phyloP scores from a whole-genome alignment of 345 rosid genomes.

The Hypericum perforatum region DNA sequence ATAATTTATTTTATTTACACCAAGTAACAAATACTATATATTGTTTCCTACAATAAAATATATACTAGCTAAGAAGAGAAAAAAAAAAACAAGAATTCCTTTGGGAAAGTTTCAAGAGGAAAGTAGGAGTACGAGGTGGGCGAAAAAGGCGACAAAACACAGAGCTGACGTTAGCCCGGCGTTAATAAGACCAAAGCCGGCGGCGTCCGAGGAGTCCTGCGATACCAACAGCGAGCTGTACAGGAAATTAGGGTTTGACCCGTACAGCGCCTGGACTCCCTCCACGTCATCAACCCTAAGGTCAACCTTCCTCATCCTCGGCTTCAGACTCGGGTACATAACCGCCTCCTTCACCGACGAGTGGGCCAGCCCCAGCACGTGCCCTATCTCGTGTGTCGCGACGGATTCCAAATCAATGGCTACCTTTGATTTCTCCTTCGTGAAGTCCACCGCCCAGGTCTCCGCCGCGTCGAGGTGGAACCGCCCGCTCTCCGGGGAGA shows the following conservation, averaged over 20 bases:
- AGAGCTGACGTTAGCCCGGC: no score
- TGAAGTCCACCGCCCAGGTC: not conserved
- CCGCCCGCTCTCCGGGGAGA: not conserved
- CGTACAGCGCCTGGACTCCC: not conserved
- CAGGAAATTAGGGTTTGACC: constrained; percentile 9
- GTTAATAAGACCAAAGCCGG: no score
- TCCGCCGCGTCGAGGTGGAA: not conserved
- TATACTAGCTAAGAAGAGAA: no score
- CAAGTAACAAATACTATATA: no score
- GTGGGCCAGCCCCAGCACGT: constrained; percentile 1
- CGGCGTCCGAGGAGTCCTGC: no score
- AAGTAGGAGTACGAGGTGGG: no score
- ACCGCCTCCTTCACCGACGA: not conserved
- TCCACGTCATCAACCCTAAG: constrained; percentile 1
- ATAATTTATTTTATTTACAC: no score
- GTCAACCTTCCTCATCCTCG: not conserved
- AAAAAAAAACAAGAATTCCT: no score
- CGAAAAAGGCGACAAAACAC: no score
- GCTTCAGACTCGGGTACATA: not conserved
- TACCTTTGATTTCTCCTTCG: not conserved
- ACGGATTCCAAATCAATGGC: not conserved
- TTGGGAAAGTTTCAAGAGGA: no score
- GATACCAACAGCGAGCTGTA: no score
- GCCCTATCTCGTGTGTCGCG: not conserved
- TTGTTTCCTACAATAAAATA: no score